These are phyloP conservation scores for Tetrahymena borealis DNA, from an alignment of 73 alveolate genomes.

Conservation along the genomic window DNA sequence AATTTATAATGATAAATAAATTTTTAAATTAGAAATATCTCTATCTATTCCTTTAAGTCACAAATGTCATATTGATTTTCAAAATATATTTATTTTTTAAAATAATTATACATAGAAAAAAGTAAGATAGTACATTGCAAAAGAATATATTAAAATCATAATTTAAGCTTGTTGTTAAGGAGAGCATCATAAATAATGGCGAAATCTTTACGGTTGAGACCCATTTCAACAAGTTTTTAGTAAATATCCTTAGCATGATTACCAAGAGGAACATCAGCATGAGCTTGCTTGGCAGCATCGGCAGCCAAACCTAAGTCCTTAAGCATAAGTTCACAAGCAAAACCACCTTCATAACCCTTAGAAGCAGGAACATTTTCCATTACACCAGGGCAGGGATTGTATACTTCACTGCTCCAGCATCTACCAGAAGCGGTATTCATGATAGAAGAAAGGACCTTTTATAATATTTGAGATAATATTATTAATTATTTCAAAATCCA, in stretches of 20 bases:
- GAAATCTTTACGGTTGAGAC: background rate
- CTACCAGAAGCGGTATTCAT: conserved; percentile 53
- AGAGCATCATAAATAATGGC: background rate
- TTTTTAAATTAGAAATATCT: too few relatives aligned
- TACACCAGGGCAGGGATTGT: conserved; percentile 79
- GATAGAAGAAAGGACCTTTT: conserved; percentile 37
- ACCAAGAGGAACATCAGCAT: conserved; percentile 16
- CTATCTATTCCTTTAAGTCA: too few relatives aligned
- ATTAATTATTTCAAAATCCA: background rate
- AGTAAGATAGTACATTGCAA: background rate
- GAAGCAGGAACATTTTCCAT: conserved; percentile 59
- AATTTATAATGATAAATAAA: too few relatives aligned
- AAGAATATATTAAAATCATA: background rate
- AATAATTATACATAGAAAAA: background rate
- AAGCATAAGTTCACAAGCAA: conserved; percentile 49
- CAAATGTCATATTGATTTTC: too few relatives aligned
- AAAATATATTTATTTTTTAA: too few relatives aligned
- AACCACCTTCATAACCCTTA: conserved; percentile 66
- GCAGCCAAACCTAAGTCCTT: conserved; percentile 66
- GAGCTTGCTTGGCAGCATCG: conserved; percentile 41
- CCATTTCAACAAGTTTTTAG: conserved; percentile 7
- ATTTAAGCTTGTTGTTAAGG: background rate
- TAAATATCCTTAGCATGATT: conserved; percentile 12
- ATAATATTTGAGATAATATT: background rate
- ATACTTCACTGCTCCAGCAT: conserved; percentile 65